Evolutionary conservation across 768 basidiomycete genomes (phyloP), one percentile per base, ranked within the genome.

Genomic region (Pseudohyphozyma bogoriensis): DNA sequence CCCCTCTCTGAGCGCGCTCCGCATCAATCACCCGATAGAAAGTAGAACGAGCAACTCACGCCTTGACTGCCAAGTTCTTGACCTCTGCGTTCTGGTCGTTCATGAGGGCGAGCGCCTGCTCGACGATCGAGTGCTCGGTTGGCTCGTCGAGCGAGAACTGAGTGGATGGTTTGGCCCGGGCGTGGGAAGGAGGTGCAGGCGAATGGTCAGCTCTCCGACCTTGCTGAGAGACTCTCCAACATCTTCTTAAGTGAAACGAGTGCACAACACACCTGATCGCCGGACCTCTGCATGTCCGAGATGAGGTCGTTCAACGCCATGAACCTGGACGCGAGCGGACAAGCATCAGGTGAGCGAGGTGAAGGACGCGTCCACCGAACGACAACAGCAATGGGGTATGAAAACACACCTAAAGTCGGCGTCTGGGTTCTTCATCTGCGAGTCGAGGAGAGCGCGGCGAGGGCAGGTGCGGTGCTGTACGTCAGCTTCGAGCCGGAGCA

Each of bases 1-100:
- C 32, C 13, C 28, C 39, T n/a, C 24, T 55, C 3, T 35, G 42
- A 44, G 49, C 49, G 20, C 18, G 24, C 52, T 26, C n/a, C 40
- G 36, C 16, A n/a, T 39, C n/a, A 51, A 36, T 33, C 55, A 36
- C 16, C 55, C 16, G 22, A 12, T n/a, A n/a, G n/a, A n/a, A 24
- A 13, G 35, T 1, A 24, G 46, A n/a, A 47, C 28, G 36, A 20
- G 29, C 58, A 18, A 72, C 80, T 55, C 68, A 87, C 93, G 90
- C 92, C 77, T 92, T 90, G 15, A 95, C 93, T 3, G 90, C 89
- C 73, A 89, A 86, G 71, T 95, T 95, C 79, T 97, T 97, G 65
- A 97, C 95, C 77, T 99, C 95, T 11, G 90, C 90, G 67, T 92
- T 96, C 75, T 85, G 86, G 76, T 99, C 95, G 71, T 88, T 86